Conservation (phyloP, 495 filamentous ascomycete species). For the Neurospora sp. region DNA sequence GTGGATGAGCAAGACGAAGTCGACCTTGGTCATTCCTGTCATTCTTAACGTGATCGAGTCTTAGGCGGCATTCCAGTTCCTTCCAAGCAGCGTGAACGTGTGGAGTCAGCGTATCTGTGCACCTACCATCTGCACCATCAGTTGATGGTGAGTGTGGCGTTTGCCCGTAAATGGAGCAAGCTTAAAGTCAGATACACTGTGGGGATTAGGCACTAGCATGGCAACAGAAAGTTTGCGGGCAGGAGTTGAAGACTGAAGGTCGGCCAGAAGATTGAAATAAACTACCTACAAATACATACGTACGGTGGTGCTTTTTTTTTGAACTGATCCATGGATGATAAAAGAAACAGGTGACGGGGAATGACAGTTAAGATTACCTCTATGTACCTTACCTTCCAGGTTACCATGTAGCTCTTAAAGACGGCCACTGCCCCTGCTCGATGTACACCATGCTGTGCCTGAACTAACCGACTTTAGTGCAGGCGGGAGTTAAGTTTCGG, state of each 20-base stretch:
- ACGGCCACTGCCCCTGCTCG: neutral
- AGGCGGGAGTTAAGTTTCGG: neutral
- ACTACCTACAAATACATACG: neutral
- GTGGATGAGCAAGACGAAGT: neutral
- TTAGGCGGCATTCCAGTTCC: neutral
- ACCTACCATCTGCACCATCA: neutral
- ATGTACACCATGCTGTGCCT: neutral
- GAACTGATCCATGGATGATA: neutral
- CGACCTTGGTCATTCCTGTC: neutral
- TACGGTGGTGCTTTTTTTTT: neutral
- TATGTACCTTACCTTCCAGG: neutral
- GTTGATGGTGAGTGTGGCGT: neutral
- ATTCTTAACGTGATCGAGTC: neutral
- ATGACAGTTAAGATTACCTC: neutral
- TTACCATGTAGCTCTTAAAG: neutral
- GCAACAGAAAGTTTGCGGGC: neutral
- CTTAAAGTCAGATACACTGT: neutral
- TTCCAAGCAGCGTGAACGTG: neutral
- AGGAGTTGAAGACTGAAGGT: neutral
- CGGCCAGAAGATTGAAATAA: neutral
- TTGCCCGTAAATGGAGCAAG: neutral
- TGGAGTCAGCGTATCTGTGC: neutral
- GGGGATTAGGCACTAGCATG: neutral
- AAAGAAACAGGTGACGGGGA: neutral
- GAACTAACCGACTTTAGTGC: neutral